phyloP scores from a whole-genome alignment of 495 filamentous ascomycete genomes.

The Delitschia confertaspora region DNA sequence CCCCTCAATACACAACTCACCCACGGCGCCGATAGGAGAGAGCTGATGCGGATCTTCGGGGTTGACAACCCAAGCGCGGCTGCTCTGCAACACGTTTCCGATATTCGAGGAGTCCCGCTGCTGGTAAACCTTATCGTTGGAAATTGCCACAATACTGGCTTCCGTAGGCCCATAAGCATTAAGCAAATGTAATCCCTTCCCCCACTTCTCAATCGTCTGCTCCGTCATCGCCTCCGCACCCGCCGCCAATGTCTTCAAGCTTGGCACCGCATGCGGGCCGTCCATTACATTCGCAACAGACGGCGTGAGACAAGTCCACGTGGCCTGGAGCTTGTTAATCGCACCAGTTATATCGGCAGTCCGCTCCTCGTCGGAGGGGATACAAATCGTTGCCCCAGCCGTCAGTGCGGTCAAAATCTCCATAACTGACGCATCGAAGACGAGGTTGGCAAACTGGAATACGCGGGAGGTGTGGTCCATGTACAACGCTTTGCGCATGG shows the following conservation, averaged over 20 bases:
- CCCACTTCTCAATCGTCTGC: slow-evolving; percentile 37
- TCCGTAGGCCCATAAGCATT: slow-evolving; percentile 47
- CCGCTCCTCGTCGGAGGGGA: slow-evolving; percentile 38
- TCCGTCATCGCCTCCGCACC: slow-evolving; percentile 37
- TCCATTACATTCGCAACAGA: slow-evolving; percentile 39
- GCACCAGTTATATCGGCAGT: slow-evolving; percentile 42
- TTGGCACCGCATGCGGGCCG: slow-evolving; percentile 30
- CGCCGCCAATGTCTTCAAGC: slow-evolving; percentile 37
- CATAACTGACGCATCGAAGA: slow-evolving; percentile 38
- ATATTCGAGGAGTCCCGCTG: slow-evolving; percentile 28
- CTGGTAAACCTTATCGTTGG: slow-evolving; percentile 18
- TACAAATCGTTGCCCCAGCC: slow-evolving; percentile 36
- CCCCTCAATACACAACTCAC: slow-evolving; percentile 49
- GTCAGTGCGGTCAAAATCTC: slow-evolving; percentile 38
- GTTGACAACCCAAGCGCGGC: slow-evolving; percentile 42
- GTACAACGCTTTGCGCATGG: slow-evolving; percentile 8
- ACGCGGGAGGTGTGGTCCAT: slow-evolving; percentile 32
- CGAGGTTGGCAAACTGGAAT: slow-evolving; percentile 40
- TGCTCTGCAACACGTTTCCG: slow-evolving; percentile 23
- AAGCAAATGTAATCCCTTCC: slow-evolving; percentile 36
- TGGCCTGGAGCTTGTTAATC: slow-evolving; percentile 40
- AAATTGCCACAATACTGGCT: slow-evolving; percentile 35
- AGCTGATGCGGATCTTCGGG: slow-evolving; percentile 40
- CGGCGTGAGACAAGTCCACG: slow-evolving; percentile 43
- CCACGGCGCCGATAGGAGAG: slow-evolving; percentile 44